Percentiles rank a stretch among this genome's conserved stretches.
Evolutionary conservation across 73 alveolate species (phyloP).

Genomic region (Paramecium bursaria): DNA sequence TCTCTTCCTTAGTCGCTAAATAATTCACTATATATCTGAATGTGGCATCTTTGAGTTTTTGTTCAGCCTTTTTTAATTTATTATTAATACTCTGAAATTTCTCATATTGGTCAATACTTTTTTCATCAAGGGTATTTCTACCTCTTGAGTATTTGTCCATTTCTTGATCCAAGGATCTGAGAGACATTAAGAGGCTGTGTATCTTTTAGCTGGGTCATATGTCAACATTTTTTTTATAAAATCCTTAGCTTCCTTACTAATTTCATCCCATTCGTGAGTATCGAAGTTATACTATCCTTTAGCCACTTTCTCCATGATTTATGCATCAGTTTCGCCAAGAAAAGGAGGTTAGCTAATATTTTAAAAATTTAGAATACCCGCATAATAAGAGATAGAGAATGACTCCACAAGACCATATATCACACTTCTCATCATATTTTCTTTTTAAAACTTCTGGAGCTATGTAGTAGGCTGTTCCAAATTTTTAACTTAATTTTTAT

Average conservation of each 20-base stretch:
- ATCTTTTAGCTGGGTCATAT: slow-evolving; percentile 73
- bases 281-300: slow-evolving; percentile 68
- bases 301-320: slow-evolving; percentile 80
- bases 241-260: slow-evolving; percentile 90
- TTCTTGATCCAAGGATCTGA: slow-evolving; percentile 81
- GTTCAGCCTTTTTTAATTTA: slow-evolving; percentile 22
- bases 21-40: slow-evolving; percentile 75
- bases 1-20: slow-evolving; percentile 78
- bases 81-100: slow-evolving; percentile 67
- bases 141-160: slow-evolving; percentile 26
- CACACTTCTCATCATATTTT: slow-evolving; percentile 89
- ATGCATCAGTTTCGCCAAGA: slow-evolving; percentile 86
- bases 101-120: slow-evolving; percentile 75
- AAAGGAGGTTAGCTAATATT: slow-evolving; percentile 89
- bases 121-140: slow-evolving; percentile 43
- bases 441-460: slow-evolving; percentile 92
- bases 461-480: slow-evolving; percentile 93
- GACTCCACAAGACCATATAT: slow-evolving; percentile 98
- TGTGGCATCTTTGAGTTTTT: slow-evolving; percentile 81
- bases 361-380: slow-evolving; percentile 87
- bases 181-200: slow-evolving; percentile 79
- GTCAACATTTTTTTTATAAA: slow-evolving; percentile 80
- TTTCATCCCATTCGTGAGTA: slow-evolving; percentile 77
- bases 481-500: slow-evolving; percentile 80
- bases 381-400: slow-evolving; percentile 92